phyloP scores from a whole-genome alignment of 192 early-diverging fungal species.

The Spinellus fusiger region DNA sequence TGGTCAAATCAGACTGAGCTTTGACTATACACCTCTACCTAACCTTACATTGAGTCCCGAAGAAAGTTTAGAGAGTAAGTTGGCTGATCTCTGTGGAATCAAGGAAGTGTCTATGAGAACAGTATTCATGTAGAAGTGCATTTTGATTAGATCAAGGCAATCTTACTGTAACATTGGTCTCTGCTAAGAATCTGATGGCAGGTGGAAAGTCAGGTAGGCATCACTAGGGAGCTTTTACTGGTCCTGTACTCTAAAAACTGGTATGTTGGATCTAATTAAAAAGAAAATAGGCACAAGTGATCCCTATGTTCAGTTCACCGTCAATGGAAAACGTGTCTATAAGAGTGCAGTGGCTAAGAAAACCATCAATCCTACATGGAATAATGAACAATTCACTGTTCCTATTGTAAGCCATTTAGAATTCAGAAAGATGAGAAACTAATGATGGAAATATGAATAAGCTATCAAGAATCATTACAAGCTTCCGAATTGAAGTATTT shows the following conservation, averaged over 20 bases:
- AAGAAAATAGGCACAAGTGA: slow-evolving; percentile 47
- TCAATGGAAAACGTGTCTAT: slow-evolving; percentile 54
- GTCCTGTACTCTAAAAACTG: not conserved
- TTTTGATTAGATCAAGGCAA: slow-evolving; percentile 31
- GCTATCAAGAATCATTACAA: slow-evolving; percentile 16
- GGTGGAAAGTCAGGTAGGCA: slow-evolving; percentile 30
- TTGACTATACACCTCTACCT: slow-evolving; percentile 15
- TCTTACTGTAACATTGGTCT: slow-evolving; percentile 30
- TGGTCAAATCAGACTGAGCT: slow-evolving; percentile 15
- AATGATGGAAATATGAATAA: slow-evolving; percentile 1
- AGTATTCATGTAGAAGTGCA: too few relatives aligned
- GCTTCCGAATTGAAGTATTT: slow-evolving; percentile 53
- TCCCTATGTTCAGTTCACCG: slow-evolving; percentile 53
- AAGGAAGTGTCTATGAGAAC: too few relatives aligned
- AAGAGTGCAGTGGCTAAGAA: slow-evolving; percentile 56
- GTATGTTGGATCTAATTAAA: not conserved
- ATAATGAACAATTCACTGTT: slow-evolving; percentile 20
- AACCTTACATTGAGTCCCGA: slow-evolving; percentile 18
- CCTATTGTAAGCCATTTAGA: slow-evolving; percentile 21
- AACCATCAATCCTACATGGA: slow-evolving; percentile 53
- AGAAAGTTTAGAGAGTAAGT: slow-evolving; percentile 34
- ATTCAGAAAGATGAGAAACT: not conserved
- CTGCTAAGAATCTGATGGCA: slow-evolving; percentile 25
- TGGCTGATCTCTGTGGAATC: too few relatives aligned
- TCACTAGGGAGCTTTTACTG: not conserved